Conservation (phyloP, 2,329 filamentous ascomycete species). For the Capronia americana region DNA sequence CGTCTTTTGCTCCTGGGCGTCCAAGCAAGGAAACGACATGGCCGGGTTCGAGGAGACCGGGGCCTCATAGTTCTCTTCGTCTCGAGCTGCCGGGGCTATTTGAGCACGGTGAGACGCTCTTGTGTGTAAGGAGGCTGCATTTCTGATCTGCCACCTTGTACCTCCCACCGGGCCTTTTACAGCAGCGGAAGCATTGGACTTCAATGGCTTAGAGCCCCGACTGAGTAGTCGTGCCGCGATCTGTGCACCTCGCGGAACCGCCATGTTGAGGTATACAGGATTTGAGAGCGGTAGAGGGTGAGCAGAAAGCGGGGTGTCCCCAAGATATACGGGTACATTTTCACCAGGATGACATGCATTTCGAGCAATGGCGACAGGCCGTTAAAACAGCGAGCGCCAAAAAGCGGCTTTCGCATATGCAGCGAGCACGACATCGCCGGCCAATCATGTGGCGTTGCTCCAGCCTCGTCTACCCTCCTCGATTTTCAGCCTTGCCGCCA, state of each 20-base stretch:
- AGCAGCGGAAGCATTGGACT: conserved; percentile 12
- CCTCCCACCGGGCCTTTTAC: conserved; percentile 1
- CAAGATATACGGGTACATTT: not conserved
- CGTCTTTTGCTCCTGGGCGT: conserved; percentile 79
- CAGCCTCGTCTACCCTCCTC: not conserved
- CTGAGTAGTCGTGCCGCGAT: conserved; percentile 38
- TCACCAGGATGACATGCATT: not conserved
- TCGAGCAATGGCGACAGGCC: not conserved
- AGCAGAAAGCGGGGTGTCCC: not conserved
- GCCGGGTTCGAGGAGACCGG: conserved; percentile 73
- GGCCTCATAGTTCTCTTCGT: conserved; percentile 40
- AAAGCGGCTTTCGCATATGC: not conserved
- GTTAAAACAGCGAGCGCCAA: not conserved
- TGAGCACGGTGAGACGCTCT: conserved; percentile 33
- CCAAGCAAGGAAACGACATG: conserved; percentile 88
- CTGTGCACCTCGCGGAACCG: conserved; percentile 36
- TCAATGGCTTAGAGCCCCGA: conserved; percentile 31
- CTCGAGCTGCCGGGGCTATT: conserved; percentile 30
- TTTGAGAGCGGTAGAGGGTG: not conserved
- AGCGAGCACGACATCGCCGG: conserved; percentile 14
- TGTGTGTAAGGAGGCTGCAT: conserved; percentile 30
- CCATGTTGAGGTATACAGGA: conserved; percentile 29
- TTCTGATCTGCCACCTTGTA: conserved; percentile 9
- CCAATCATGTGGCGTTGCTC: conserved; percentile 2
- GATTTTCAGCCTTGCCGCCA: not conserved